These are phyloP conservation scores for Puccinia polysora DNA, from an alignment of 1,284 basidiomycete genomes.

Conservation along the genomic window DNA sequence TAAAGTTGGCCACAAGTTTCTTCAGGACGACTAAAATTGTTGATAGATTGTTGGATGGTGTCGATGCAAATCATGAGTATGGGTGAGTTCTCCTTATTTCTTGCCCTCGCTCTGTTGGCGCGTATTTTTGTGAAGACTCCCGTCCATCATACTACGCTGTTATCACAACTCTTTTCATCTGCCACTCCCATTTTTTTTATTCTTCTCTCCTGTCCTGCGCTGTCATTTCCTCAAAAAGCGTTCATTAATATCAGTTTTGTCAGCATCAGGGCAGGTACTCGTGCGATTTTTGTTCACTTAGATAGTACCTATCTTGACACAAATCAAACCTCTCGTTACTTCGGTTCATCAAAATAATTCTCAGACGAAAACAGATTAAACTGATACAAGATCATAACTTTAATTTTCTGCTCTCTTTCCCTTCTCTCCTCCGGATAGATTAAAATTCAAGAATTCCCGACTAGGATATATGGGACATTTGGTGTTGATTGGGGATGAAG, in stretches of 20 bases:
- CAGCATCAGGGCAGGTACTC: too few species aligned
- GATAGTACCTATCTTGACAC: too few species aligned
- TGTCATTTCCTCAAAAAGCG: too few species aligned
- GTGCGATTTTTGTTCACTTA: too few species aligned
- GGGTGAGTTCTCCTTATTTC: constrained; percentile 57
- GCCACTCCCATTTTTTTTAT: background rate
- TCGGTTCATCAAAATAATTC: background rate
- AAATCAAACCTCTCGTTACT: too few species aligned
- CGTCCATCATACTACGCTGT: background rate
- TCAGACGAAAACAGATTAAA: background rate
- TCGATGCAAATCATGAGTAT: constrained; percentile 68
- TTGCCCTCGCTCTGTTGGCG: background rate
- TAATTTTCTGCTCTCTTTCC: background rate
- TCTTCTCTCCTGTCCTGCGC: background rate
- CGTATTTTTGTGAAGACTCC: background rate
- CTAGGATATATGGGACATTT: constrained; percentile 97
- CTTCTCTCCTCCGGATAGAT: background rate
- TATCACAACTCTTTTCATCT: background rate
- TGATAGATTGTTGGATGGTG: constrained; percentile 75
- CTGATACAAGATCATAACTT: too few species aligned
- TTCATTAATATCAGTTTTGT: too few species aligned
- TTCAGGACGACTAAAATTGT: constrained; percentile 75
- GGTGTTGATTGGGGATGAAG: constrained; percentile 84
- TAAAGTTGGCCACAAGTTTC: constrained; percentile 71
- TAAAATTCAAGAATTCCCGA: constrained; percentile 62